Evolutionary conservation across 768 basidiomycete species (phyloP).

Genomic region (Leucocoprinus birnbaumii): DNA sequence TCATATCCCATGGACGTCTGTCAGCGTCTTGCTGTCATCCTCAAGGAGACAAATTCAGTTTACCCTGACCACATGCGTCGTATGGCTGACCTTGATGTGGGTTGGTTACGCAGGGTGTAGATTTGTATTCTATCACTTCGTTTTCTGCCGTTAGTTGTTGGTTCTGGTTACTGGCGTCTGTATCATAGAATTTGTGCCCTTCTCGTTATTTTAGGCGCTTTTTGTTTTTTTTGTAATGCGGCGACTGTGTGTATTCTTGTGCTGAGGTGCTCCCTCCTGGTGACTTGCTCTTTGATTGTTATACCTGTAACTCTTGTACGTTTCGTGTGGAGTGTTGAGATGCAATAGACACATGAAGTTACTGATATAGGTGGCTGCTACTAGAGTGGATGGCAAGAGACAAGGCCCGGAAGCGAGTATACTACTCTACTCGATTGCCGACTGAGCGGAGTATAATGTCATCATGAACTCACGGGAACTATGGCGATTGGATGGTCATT

Average conservation of each 20-base stretch:
- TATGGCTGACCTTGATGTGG: constrained; percentile 82
- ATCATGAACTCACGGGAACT: too few relatives aligned
- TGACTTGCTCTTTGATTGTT: too few relatives aligned
- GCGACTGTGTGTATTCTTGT: background rate
- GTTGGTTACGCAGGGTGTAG: constrained; percentile 51
- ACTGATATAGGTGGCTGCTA: too few relatives aligned
- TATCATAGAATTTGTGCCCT: background rate
- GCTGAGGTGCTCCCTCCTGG: too few relatives aligned
- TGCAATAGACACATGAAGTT: too few relatives aligned
- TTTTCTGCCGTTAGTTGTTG: background rate
- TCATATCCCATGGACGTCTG: constrained; percentile 82
- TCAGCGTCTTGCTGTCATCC: constrained; percentile 59
- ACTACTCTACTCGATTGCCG: too few relatives aligned
- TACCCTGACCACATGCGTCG: constrained; percentile 75
- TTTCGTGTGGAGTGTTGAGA: too few relatives aligned
- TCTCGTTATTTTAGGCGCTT: background rate
- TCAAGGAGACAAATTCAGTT: constrained; percentile 74
- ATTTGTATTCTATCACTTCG: background rate
- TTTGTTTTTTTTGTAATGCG: background rate
- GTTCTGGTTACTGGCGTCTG: background rate
- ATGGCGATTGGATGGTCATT: too few relatives aligned
- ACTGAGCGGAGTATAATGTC: too few relatives aligned
- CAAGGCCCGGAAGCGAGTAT: too few relatives aligned
- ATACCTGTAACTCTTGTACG: too few relatives aligned
- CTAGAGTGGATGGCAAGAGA: too few relatives aligned